Evolutionary conservation across 202 grass and related monocot genomes (phyloP), one percentile per base, ranked within the genome.

Genomic region (Cymbopogon flexuosus): DNA sequence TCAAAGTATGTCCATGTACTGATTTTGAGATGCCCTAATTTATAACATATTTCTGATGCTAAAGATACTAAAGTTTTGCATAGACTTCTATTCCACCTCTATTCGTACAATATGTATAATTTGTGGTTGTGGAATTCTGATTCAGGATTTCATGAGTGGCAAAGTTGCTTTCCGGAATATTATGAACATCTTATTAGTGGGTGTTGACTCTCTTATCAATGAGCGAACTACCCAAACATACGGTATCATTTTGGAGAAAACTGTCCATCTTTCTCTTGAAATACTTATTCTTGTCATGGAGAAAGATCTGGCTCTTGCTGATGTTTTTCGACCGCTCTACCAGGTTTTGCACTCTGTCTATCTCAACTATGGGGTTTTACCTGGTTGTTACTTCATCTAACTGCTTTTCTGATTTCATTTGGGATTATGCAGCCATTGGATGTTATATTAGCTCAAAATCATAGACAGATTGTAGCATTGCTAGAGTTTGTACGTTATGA

Each of bases 401-500:
- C 68, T 66, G 12, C 0, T 80, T 70, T 75, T 62, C 9, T 30
- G 8, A 66, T 64, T 14, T 40, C 29, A 5, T 51, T 65, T 60
- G 61, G 24, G 68, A 64, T 40, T 90, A 71, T 83, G 79, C 85
- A 98, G 95, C 86, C 95, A 30, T 86, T 98, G 92, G 95, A 94
- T 15, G 76, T 93, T 59, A 75, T 98, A 84, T 84, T 98, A 84
- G 82, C 79, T 64, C 90, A 94, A 84, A 91, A 89, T 86, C 82
- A 89, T 75, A 89, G 76, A 79, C 92, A 94, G 24, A 91, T 92
- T 69, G 52, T 94, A 62, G 68, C 92, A 54, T 85, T 98, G 76
- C 81, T 98, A 45, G 95, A 98, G 90, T 98, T 91, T 93, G 90
- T 94, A 36, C 85, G 92, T 86, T 98, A 98, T 75, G 95, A 98